phyloP scores from a whole-genome alignment of 352 stramenopile species.

The Phytophthora pini region DNA sequence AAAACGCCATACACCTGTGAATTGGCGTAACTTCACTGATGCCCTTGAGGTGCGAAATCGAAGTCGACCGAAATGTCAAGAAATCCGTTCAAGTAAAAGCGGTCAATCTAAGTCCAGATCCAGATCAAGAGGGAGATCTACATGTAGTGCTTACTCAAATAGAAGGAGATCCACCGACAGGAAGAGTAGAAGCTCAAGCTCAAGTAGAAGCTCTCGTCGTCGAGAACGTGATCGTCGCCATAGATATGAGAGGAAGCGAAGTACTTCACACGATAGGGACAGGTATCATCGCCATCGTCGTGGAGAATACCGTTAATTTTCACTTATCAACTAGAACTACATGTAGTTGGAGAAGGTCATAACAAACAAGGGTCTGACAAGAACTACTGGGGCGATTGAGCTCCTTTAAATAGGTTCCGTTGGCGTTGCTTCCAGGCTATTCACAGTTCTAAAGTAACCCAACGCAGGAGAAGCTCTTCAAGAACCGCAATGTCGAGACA shows the following conservation, averaged over 20 bases:
- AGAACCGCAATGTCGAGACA: constrained; percentile 22
- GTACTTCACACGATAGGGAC: constrained; percentile 1
- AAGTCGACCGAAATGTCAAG: constrained; percentile 12
- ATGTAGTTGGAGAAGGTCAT: no score
- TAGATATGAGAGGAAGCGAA: constrained; percentile 2
- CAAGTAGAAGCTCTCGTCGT: constrained; percentile 15
- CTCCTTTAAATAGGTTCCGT: constrained; percentile 20
- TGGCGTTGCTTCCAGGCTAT: neutral
- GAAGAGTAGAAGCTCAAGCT: constrained; percentile 26
- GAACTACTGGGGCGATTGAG: constrained; percentile 11
- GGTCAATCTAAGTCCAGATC: constrained; percentile 22
- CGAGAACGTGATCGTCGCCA: neutral
- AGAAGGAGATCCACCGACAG: neutral
- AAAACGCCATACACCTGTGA: constrained; percentile 3
- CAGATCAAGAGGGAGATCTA: constrained; percentile 13
- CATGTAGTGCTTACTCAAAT: constrained; percentile 1
- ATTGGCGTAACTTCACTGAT: constrained; percentile 40
- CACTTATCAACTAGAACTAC: no score
- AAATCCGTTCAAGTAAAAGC: neutral
- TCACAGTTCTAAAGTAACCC: constrained; percentile 18
- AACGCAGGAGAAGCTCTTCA: constrained; percentile 9
- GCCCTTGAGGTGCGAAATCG: constrained; percentile 49
- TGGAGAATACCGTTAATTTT: constrained; percentile 8
- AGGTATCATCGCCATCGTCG: neutral
- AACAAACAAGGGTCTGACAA: no score